phyloP scores from a whole-genome alignment of 257 asterid genomes.

The Coffea canephora region DNA sequence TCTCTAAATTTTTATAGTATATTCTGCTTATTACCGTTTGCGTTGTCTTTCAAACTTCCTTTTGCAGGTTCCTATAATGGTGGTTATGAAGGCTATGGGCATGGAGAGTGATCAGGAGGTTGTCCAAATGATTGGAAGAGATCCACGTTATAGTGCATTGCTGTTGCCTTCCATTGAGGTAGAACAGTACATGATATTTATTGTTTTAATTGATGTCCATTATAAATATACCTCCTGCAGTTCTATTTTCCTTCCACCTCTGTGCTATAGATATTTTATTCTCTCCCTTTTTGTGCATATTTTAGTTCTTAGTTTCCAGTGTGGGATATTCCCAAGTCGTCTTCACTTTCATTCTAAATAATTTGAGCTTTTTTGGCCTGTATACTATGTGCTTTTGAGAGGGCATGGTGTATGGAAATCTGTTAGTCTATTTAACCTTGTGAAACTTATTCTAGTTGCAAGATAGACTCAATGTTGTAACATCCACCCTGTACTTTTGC shows the following conservation, averaged over 20 bases:
- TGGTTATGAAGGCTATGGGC: constrained; percentile 94
- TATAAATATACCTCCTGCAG: constrained; percentile 1
- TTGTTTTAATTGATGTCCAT: neutral
- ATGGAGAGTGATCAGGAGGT: constrained; percentile 99
- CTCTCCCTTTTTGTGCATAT: neutral
- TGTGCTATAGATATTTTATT: neutral
- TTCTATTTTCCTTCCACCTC: constrained; percentile 11
- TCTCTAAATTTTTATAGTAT: too few species aligned
- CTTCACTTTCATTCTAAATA: neutral
- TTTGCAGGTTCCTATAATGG: constrained; percentile 86
- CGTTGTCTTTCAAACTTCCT: constrained; percentile 7
- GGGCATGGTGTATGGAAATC: neutral
- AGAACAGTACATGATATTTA: constrained; percentile 14
- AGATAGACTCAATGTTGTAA: neutral
- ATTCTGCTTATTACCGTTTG: neutral
- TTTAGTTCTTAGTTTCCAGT: neutral
- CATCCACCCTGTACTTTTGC: neutral
- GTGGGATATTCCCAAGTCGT: neutral
- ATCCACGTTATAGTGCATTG: constrained; percentile 81
- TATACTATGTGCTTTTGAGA: neutral
- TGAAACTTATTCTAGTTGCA: neutral
- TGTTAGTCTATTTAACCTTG: neutral
- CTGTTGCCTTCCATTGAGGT: constrained; percentile 95
- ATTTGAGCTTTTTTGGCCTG: neutral
- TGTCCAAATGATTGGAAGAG: constrained; percentile 98